Evolutionary conservation across 768 basidiomycete genomes (phyloP).

Genomic region (Porphyrellus cyaneotinctus): DNA sequence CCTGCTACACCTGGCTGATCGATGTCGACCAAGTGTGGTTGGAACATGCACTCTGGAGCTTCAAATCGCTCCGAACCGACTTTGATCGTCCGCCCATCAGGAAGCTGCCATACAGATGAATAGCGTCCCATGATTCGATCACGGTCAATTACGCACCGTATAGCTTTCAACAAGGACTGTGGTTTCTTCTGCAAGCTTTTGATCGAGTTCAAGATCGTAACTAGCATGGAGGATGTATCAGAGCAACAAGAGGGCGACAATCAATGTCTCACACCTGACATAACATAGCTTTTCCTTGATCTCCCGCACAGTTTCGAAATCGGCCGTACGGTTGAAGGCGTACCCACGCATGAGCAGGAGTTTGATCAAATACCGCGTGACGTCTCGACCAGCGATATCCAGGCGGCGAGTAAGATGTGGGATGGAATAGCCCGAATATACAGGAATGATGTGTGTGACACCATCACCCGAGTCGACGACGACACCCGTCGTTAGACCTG

Average conservation of each 20-base stretch:
- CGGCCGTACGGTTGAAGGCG: constrained; percentile 98
- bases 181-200: constrained; percentile 90
- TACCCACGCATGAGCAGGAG: constrained; percentile 99
- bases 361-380: constrained; percentile 98
- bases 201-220: constrained; percentile 96
- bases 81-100: constrained; percentile 94
- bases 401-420: constrained; percentile 92
- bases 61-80: constrained; percentile 98
- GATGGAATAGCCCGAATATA: constrained; percentile 94
- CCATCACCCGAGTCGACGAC: constrained; percentile 99
- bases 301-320: constrained; percentile 97
- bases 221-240: constrained; percentile 36
- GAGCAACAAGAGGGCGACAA: not conserved
- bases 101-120: constrained; percentile 52
- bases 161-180: constrained; percentile 95
- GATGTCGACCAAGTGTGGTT: constrained; percentile 94
- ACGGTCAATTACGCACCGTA: constrained; percentile 55
- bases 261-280: constrained; percentile 61
- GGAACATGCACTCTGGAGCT: constrained; percentile 99
- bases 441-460: constrained; percentile 98
- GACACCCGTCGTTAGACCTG: constrained; percentile 96
- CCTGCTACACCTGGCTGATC: constrained; percentile 97
- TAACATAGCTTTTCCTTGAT: constrained; percentile 99
- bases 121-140: not conserved
- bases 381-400: constrained; percentile 97